phyloP scores from a whole-genome alignment of 192 early-diverging fungal species.

The Ambispora gerdemannii region DNA sequence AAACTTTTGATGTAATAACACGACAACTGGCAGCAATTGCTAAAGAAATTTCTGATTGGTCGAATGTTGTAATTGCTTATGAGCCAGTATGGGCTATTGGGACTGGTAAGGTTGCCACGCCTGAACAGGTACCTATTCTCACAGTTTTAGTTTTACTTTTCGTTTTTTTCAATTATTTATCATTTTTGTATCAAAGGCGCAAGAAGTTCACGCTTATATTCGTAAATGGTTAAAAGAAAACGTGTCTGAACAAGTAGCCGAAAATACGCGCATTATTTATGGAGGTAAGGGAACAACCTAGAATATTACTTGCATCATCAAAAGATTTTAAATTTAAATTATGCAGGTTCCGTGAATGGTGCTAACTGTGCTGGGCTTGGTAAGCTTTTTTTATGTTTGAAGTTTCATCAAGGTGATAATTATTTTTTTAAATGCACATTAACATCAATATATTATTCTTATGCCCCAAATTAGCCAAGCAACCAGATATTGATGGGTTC shows the following conservation, averaged over 20 bases:
- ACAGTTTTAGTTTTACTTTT: not conserved
- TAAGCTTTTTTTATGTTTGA: constrained; percentile 9
- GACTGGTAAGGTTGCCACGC: constrained; percentile 96
- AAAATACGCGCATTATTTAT: constrained; percentile 90
- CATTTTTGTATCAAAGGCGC: constrained; percentile 51
- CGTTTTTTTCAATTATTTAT: not conserved
- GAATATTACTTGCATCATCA: not conserved
- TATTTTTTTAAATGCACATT: not conserved
- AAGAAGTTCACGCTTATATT: constrained; percentile 91
- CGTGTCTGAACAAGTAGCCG: constrained; percentile 82
- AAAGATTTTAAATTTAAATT: constrained; percentile 15
- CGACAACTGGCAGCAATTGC: constrained; percentile 87
- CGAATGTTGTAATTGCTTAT: constrained; percentile 94
- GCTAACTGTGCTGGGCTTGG: constrained; percentile 79
- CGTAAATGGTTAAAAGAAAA: constrained; percentile 82
- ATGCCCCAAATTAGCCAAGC: constrained; percentile 42
- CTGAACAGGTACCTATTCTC: constrained; percentile 55
- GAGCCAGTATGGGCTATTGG: constrained; percentile 99
- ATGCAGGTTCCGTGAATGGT: constrained; percentile 77
- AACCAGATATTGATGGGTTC: constrained; percentile 98
- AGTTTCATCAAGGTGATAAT: not conserved
- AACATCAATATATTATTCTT: no score
- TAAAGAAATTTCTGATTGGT: constrained; percentile 80
- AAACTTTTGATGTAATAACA: constrained; percentile 83
- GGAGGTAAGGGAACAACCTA: no score